phyloP scores from a whole-genome alignment of 306 rosid genomes.

The Castanopsis chinensis region DNA sequence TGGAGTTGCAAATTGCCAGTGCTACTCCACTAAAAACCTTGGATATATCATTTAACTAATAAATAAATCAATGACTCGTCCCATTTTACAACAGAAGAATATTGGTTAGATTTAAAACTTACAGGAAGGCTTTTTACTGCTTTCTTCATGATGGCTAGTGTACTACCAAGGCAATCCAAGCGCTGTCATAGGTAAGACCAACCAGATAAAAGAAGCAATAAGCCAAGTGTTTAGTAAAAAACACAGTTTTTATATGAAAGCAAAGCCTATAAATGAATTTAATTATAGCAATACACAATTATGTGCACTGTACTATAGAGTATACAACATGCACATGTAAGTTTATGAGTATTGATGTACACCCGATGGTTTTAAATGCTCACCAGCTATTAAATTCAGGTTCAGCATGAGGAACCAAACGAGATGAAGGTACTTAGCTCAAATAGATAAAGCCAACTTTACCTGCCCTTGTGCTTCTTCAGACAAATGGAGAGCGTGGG shows the following conservation, averaged over 20 bases:
- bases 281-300: not conserved
- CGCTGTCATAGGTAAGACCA: constrained; percentile 48
- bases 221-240: not conserved
- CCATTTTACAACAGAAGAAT: constrained; percentile 5
- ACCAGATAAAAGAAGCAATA: not conserved
- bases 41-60: not conserved
- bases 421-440: not conserved
- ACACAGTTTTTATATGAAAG: not conserved
- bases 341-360: not conserved
- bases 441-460: not conserved
- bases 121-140: constrained; percentile 73
- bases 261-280: too few relatives aligned
- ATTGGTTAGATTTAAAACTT: constrained; percentile 27
- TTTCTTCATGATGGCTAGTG: constrained; percentile 81
- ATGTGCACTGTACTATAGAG: not conserved
- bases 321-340: not conserved
- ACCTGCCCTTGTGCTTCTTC: not conserved
- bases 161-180: constrained; percentile 80
- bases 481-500: not conserved
- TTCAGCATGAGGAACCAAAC: not conserved
- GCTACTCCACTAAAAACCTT: not conserved
- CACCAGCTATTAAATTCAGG: not conserved
- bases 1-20: not conserved
- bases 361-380: not conserved
- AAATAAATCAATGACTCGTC: not conserved